phyloP scores from a whole-genome alignment of 225 moss, liverwort and hornwort species.

The Ulota crispa region DNA sequence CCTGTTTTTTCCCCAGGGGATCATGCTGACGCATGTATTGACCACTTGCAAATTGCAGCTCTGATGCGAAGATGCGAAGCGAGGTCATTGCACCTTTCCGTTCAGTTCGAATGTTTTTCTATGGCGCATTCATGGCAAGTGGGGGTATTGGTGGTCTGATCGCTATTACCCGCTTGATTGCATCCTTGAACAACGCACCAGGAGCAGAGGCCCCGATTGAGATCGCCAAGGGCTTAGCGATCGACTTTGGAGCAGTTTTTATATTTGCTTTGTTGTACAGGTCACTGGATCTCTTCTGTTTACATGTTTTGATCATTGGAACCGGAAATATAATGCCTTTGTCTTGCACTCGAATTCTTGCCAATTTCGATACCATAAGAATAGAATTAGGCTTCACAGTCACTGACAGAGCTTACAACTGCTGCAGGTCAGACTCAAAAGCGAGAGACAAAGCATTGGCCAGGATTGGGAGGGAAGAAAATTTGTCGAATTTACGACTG shows the following conservation, averaged over 20 bases:
- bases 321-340: neutral
- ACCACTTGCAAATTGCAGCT: conserved; percentile 47
- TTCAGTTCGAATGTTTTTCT: conserved; percentile 90
- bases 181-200: conserved; percentile 67
- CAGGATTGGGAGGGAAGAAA: conserved; percentile 83
- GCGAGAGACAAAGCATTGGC: conserved; percentile 76
- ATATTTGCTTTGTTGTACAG: conserved; percentile 78
- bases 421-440: conserved; percentile 62
- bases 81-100: conserved; percentile 95
- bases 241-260: conserved; percentile 77
- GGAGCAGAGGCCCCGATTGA: conserved; percentile 63
- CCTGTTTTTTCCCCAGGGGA: neutral
- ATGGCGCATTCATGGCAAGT: conserved; percentile 83
- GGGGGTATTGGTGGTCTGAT: conserved; percentile 76
- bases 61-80: conserved; percentile 89
- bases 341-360: conserved; percentile 1
- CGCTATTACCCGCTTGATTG: conserved; percentile 69
- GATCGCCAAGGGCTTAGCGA: conserved; percentile 76
- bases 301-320: neutral
- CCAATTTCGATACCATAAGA: neutral
- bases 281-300: conserved; percentile 22
- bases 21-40: neutral
- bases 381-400: neutral
- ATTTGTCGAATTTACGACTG: conserved; percentile 73
- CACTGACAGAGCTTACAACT: conserved; percentile 27